Evolutionary conservation across 2,329 filamentous ascomycete genomes (phyloP).

Genomic region (Amylocarpus encephaloides): DNA sequence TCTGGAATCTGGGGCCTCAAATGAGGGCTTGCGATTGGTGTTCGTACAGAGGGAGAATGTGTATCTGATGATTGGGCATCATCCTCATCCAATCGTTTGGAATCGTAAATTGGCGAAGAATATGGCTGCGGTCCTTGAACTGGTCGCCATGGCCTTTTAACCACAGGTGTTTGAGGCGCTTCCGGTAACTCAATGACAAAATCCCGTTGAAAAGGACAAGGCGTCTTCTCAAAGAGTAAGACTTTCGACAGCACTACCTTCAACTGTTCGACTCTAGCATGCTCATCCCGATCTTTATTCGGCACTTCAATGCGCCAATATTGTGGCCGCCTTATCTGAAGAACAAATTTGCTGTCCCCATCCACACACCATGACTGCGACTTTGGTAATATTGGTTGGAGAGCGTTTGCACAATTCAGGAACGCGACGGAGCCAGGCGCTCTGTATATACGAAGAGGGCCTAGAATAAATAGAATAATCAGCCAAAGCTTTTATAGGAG

Average conservation of each 20-base stretch:
- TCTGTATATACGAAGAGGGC: constrained; percentile 75
- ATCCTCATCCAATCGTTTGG: constrained; percentile 7
- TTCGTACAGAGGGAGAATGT: neutral
- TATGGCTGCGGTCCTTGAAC: constrained; percentile 23
- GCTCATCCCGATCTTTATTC: constrained; percentile 55
- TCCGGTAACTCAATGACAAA: constrained; percentile 72
- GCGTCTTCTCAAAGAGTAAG: constrained; percentile 79
- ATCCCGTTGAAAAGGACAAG: constrained; percentile 74
- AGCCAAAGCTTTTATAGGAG: neutral
- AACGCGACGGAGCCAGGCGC: constrained; percentile 83
- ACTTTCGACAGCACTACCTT: constrained; percentile 65
- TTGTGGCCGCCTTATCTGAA: constrained; percentile 74
- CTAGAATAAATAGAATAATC: constrained; percentile 34
- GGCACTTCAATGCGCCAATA: constrained; percentile 91
- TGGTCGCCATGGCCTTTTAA: constrained; percentile 64
- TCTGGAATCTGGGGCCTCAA: neutral
- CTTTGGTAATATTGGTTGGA: constrained; percentile 81
- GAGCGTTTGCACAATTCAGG: constrained; percentile 73
- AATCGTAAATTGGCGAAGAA: constrained; percentile 9
- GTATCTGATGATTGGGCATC: neutral
- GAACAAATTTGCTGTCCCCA: constrained; percentile 75
- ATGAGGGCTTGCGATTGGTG: neutral
- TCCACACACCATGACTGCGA: constrained; percentile 94
- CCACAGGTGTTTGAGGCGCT: constrained; percentile 56
- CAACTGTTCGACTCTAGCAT: constrained; percentile 57